These are phyloP conservation scores for Talaromyces ruber DNA, from an alignment of 495 filamentous ascomycete species.

Conservation along the genomic window DNA sequence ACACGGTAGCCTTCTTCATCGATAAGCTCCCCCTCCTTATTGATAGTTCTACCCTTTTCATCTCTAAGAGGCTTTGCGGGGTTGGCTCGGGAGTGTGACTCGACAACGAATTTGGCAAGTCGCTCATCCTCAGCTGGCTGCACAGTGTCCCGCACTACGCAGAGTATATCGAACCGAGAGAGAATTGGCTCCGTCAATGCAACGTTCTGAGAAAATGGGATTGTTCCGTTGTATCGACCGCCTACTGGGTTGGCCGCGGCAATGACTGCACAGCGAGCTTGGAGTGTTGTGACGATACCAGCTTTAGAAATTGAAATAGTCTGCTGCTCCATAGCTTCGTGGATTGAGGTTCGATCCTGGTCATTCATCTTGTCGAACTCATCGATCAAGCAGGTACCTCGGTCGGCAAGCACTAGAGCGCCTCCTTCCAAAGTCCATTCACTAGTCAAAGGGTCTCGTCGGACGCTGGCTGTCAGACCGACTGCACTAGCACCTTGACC, in stretches of 20 bases:
- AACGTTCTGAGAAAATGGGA: conserved; percentile 92
- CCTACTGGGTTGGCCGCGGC: conserved; percentile 96
- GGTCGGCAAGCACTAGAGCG: conserved; percentile 90
- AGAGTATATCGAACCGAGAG: conserved; percentile 97
- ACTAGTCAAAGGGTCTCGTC: conserved; percentile 87
- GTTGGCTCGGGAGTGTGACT: conserved; percentile 85
- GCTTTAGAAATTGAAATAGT: conserved; percentile 99
- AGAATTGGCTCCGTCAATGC: conserved; percentile 96
- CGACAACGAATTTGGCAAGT: conserved; percentile 89
- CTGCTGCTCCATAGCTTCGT: conserved; percentile 99
- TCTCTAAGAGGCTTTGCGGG: conserved; percentile 51
- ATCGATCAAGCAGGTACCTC: conserved; percentile 93
- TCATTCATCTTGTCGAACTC: conserved; percentile 99
- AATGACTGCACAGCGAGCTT: conserved; percentile 95
- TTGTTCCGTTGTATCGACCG: conserved; percentile 92
- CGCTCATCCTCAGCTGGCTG: conserved; percentile 93
- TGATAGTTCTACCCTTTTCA: conserved; percentile 49
- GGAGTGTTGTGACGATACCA: conserved; percentile 94
- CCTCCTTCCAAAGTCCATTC: conserved; percentile 99
- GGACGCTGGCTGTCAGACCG: conserved; percentile 94
- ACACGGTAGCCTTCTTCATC: conserved; percentile 38
- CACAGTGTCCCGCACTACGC: conserved; percentile 95
- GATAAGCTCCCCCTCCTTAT: conserved; percentile 47
- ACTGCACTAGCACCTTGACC: conserved; percentile 96
- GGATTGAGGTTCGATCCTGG: conserved; percentile 94